Conservation (phyloP, 371 early-diverging fungal species). For the Mortierella sp. region DNA sequence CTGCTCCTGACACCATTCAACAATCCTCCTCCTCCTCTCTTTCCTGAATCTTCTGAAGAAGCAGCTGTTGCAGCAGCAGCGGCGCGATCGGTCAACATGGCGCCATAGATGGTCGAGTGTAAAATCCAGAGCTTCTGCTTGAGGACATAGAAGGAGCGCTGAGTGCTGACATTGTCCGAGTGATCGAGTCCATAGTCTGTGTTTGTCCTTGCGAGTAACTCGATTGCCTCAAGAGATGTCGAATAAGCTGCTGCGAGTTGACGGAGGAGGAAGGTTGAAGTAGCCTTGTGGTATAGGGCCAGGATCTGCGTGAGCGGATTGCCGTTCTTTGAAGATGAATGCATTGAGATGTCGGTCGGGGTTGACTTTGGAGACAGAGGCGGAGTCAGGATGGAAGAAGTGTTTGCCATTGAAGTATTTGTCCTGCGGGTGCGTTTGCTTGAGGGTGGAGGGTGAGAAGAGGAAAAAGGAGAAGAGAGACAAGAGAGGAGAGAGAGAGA, state of each 20-base stretch:
- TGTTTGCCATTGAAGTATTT: conserved; percentile 18
- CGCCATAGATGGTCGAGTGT: conserved; percentile 44
- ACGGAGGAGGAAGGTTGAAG: conserved; percentile 46
- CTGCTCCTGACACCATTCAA: conserved; percentile 23
- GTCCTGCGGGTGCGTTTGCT: neutral
- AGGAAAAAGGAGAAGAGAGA: neutral
- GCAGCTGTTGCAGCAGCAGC: conserved; percentile 8
- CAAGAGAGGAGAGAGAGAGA: neutral
- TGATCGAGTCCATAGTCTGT: conserved; percentile 35
- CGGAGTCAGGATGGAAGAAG: conserved; percentile 40
- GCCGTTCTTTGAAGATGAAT: neutral
- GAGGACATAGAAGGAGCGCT: conserved; percentile 42
- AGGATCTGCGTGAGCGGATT: conserved; percentile 19
- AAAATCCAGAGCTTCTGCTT: conserved; percentile 56
- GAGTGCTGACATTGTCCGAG: conserved; percentile 24
- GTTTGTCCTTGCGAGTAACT: conserved; percentile 37
- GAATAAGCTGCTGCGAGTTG: conserved; percentile 48
- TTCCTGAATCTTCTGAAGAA: neutral
- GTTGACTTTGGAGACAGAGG: conserved; percentile 40
- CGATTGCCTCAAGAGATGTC: conserved; percentile 43
- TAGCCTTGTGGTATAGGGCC: conserved; percentile 48
- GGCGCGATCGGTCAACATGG: conserved; percentile 49
- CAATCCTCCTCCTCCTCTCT: neutral
- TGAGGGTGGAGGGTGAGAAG: neutral
- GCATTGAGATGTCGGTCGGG: conserved; percentile 9